Conservation (phyloP, 176 grass and related monocot species). For the Oryza glaberrima region DNA sequence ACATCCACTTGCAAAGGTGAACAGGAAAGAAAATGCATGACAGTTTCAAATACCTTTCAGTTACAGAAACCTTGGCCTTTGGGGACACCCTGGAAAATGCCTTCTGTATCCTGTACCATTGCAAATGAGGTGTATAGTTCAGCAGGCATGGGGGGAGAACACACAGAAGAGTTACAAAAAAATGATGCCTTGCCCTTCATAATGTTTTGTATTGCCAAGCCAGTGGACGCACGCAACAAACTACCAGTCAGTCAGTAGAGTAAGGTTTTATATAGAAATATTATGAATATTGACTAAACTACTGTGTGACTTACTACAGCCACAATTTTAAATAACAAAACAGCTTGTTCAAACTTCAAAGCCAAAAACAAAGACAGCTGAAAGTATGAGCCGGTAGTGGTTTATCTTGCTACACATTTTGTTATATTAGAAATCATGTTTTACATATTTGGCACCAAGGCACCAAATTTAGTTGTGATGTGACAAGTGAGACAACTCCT, state of each 20-base stretch:
- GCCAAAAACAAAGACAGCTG: slow-evolving; percentile 22
- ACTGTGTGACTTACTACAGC: neutral
- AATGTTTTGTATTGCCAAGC: neutral
- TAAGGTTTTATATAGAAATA: slow-evolving; percentile 9
- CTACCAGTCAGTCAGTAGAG: neutral
- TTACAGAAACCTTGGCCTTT: slow-evolving; percentile 37
- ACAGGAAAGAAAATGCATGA: neutral
- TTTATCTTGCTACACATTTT: neutral
- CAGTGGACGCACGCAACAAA: slow-evolving; percentile 9
- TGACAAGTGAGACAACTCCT: neutral
- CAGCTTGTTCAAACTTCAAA: neutral
- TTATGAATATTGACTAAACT: neutral
- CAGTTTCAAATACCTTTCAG: slow-evolving; percentile 51
- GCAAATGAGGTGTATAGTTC: neutral
- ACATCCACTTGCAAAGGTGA: slow-evolving; percentile 17
- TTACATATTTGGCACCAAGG: neutral
- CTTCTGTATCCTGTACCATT: slow-evolving; percentile 54
- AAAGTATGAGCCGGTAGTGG: neutral
- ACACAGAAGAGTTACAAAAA: neutral
- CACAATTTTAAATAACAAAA: slow-evolving; percentile 23
- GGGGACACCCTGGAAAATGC: slow-evolving; percentile 51
- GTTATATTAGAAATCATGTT: slow-evolving; percentile 2
- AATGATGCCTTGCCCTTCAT: neutral
- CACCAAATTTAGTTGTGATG: neutral
- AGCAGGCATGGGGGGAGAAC: slow-evolving; percentile 1